Percentiles rank a stretch among this genome's conserved stretches.
These are phyloP conservation scores for Tetragonia tetragonoides DNA, from an alignment of 148 eudicot genomes.

Conservation along the genomic window DNA sequence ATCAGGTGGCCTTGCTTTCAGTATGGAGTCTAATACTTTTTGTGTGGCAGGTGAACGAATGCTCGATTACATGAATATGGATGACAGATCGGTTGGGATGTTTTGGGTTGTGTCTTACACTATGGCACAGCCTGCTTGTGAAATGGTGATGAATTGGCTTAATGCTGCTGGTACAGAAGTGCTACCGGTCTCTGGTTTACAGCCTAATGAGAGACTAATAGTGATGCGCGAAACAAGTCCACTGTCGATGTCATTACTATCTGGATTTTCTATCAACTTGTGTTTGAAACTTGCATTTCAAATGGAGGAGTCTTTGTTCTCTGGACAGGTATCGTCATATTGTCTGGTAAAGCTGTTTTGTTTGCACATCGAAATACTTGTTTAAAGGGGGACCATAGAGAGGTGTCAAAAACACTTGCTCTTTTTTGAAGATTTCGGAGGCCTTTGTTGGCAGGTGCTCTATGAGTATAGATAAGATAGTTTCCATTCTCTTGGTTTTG, in stretches of 20 bases:
- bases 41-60: conserved; percentile 64
- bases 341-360: conserved; percentile 8
- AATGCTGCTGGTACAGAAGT: conserved; percentile 81
- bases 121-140: conserved; percentile 91
- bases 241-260: conserved; percentile 70
- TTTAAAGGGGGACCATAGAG: neutral
- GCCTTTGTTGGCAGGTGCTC: neutral
- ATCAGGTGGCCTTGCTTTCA: neutral
- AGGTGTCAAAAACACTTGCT: neutral
- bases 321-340: conserved; percentile 67
- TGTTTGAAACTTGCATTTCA: conserved; percentile 70
- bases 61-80: conserved; percentile 90
- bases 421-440: neutral
- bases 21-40: neutral
- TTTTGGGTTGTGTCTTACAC: conserved; percentile 97
- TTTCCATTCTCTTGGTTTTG: neutral
- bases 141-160: conserved; percentile 87
- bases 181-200: conserved; percentile 59
- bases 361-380: neutral
- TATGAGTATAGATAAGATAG: neutral
- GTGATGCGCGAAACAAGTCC: conserved; percentile 94
- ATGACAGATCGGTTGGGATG: conserved; percentile 89
- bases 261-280: conserved; percentile 84
- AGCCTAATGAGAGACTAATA: conserved; percentile 71
- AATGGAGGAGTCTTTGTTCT: conserved; percentile 92